Conservation (phyloP, 192 early-diverging fungal species). For the Dispira simplex region DNA sequence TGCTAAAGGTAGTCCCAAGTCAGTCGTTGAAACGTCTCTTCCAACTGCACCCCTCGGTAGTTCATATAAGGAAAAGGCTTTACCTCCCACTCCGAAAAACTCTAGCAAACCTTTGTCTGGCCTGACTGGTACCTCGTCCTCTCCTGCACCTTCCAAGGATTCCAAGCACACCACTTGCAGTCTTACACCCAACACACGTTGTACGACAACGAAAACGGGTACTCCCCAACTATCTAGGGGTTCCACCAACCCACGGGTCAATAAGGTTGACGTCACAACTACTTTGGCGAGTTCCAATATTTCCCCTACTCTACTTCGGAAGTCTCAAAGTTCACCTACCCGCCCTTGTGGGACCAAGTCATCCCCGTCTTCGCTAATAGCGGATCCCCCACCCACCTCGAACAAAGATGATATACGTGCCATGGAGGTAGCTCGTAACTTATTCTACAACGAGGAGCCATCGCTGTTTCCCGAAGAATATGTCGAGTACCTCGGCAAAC, state of each 20-base stretch:
- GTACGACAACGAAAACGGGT: too few species aligned
- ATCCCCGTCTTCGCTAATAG: neutral
- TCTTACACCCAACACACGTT: too few species aligned
- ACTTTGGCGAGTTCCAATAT: neutral
- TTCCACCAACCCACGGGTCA: neutral
- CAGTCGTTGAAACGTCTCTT: too few species aligned
- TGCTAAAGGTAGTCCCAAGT: too few species aligned
- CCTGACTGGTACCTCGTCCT: too few species aligned
- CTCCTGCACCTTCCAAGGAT: too few species aligned
- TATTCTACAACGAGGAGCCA: slow-evolving; percentile 5
- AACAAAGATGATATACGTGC: neutral
- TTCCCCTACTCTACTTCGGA: neutral
- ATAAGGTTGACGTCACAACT: neutral
- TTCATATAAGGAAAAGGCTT: neutral
- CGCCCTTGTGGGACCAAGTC: neutral
- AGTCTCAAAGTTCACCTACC: neutral
- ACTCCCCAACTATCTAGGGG: neutral
- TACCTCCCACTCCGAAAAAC: neutral
- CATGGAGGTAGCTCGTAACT: neutral
- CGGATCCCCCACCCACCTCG: too few species aligned
- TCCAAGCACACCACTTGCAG: too few species aligned
- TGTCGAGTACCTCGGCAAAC: slow-evolving; percentile 30
- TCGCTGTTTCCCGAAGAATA: slow-evolving; percentile 3
- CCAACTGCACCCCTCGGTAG: neutral
- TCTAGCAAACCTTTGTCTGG: too few species aligned